Evolutionary conservation across 306 rosid genomes (phyloP).

Genomic region (Cucumis sativus): Cucumber_9930_V3 NC_026660.2:29267001-29267500

Average conservation of each 20-base stretch:
- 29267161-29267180: slow-evolving; percentile 29
- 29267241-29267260: slow-evolving; percentile 63
- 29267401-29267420: slow-evolving; percentile 21
- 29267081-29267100: slow-evolving; percentile 25
- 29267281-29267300: slow-evolving; percentile 77
- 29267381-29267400: slow-evolving; percentile 34
- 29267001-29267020: slow-evolving; percentile 55
- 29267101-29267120: slow-evolving; percentile 32
- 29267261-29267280: slow-evolving; percentile 29
- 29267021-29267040: slow-evolving; percentile 69
- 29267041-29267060: slow-evolving; percentile 61
- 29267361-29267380: slow-evolving; percentile 14
- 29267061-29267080: slow-evolving; percentile 32
- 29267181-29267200: slow-evolving; percentile 30
- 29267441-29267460: slow-evolving; percentile 71
- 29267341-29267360: slow-evolving; percentile 13
- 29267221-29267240: slow-evolving; percentile 55
- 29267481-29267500: slow-evolving; percentile 77
- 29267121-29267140: slow-evolving; percentile 13
- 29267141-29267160: slow-evolving; percentile 7
- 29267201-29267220: slow-evolving; percentile 47
- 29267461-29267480: slow-evolving; percentile 74
- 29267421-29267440: slow-evolving; percentile 23
- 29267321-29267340: slow-evolving; percentile 12
- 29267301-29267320: slow-evolving; percentile 29